Base-by-base conservation (phyloP, 257 asterid genomes). In the Apocynum venetum region DNA sequence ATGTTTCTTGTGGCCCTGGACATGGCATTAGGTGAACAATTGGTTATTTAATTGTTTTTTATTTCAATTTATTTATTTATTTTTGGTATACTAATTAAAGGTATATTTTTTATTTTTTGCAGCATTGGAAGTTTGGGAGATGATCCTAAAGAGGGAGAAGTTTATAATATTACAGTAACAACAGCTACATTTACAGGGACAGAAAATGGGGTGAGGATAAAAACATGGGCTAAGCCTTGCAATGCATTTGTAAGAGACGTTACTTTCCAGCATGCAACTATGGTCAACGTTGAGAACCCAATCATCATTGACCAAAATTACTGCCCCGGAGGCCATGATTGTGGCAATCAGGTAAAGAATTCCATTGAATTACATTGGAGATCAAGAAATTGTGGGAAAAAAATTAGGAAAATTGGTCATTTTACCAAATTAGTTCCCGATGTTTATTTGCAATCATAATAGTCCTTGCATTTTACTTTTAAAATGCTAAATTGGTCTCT, bases 101-200 rank as follows among this genome's bases (percentile, higher is more conserved):
- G 31, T 25, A 25, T 25, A 49, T 8, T 65, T 5, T 13, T 40
- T 38, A 13, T 2, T 60, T 67, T 48, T 15, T 52, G 82, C 82
- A 89, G 93, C 81, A 89, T 89, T 60, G 93, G 93, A 64, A 85
- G 91, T 41, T 77, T 89, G 47, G 93, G 93, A 0, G 79, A 84
- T 85, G 83, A 76, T 2, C 9, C 60, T 71, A 48, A 85, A 12
- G 93, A 89, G 55, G 82, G 79, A 0, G 91, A 89, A 63, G 91
- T 89, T 8, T 82, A 83, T 14, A 85, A 85, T 17, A 83, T 89
- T 71, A 87, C 88, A 0, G 85, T 89, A 0, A 89, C 79, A 64
- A 61, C 81, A 0, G 84, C 78, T 1, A 80, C 87, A 20, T 82
- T 87, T 73, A 67, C 75, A 6, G 91, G 88, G 35, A 87, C 93